A percentile compares a stretch with the other conserved stretches of the same genome.
Conservation (phyloP, 257 asterid genomes). For the Nicotiana otophora region DNA sequence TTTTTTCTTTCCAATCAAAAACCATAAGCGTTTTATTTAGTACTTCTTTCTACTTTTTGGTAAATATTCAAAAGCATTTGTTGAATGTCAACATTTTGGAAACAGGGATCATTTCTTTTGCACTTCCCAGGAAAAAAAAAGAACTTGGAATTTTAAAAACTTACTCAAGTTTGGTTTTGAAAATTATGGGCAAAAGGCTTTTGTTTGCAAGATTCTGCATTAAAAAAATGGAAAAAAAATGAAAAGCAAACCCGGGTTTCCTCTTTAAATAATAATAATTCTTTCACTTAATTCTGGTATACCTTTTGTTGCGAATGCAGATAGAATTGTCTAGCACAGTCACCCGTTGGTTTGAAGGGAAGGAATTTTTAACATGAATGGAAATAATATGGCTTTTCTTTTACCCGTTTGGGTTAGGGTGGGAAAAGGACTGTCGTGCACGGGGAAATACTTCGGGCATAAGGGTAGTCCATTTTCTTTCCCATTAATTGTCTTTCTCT, state of each 20-base stretch:
- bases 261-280: background rate
- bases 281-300: background rate
- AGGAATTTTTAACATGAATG: background rate
- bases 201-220: background rate
- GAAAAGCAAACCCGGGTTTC: background rate
- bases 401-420: no score
- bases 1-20: background rate
- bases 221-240: background rate
- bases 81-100: background rate
- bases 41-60: background rate
- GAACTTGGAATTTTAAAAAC: background rate
- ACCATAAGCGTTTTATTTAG: background rate
- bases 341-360: background rate
- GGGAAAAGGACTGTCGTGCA: no score
- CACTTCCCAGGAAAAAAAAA: background rate
- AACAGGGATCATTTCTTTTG: background rate
- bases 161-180: background rate
- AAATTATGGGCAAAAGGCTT: background rate
- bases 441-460: no score
- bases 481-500: no score
- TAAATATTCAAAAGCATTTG: background rate
- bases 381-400: background rate
- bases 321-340: background rate
- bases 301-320: background rate
- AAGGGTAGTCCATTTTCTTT: no score